Base-by-base conservation (phyloP, 2,329 filamentous ascomycete species). In the Trematosphaeria pertusa region DNA sequence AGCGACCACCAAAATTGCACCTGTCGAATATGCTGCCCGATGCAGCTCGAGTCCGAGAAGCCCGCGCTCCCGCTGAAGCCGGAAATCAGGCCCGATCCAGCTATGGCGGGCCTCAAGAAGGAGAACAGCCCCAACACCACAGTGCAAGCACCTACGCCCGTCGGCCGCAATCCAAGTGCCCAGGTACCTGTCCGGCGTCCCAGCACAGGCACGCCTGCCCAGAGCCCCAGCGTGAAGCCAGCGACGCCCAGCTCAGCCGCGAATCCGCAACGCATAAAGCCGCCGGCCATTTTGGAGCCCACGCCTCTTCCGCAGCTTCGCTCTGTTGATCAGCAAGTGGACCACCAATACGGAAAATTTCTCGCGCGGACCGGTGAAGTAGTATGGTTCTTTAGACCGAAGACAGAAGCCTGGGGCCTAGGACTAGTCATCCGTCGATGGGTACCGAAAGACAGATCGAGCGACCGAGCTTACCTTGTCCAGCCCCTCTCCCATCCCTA, bases 21-120 rank as follows among this genome's bases (percentile, higher is more conserved):
- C 14, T 84, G 81, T 71, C 81, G 81, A 62, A 71, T 83, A 39
- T 84, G 81, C 65, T 79, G 75, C 11, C 81, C 81, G 2, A 75
- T 81, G 50, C 79, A 81, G 48, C 58, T 76, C 4, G 75, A 82
- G 30, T 69, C 66, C 20, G 65, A 74, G 40, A 69, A 73, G 41
- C 65, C 62, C 26, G 33, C 42, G n/a, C 61, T 40, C n/a, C 48
- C 51, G 8, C 46, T 46, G 22, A 67, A 59, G 54, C 32, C 41
- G 10, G 64, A 67, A 30, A 46, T 58, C 46, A 58, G 51, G 47
- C 47, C 56, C 18, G 59, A 65, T 26, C 39, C 54, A 15, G 28
- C 56, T 10, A 38, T 45, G 11, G 41, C 53, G 10, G 43, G 26
- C 4, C 39, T 62, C 39, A 71, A 69, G 56, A 64, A 58, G 30